phyloP scores from a whole-genome alignment of 768 basidiomycete genomes.

The Hericium erinaceus region DNA sequence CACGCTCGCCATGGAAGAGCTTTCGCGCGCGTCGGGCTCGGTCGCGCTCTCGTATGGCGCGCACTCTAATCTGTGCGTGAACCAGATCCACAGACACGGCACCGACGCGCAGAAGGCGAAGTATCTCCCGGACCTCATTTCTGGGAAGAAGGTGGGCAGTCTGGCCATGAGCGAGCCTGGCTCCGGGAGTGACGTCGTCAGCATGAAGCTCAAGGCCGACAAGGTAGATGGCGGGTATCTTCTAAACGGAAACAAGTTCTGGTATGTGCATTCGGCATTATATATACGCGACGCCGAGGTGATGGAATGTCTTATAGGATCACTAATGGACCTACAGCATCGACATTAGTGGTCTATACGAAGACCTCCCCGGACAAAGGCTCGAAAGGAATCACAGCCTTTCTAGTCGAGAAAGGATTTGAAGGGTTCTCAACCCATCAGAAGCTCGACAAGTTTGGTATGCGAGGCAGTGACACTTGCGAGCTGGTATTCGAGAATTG shows the following conservation, averaged over 20 bases:
- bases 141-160: constrained; percentile 78
- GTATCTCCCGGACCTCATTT: constrained; percentile 74
- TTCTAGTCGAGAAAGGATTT: constrained; percentile 79
- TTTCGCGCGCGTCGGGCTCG: constrained; percentile 85
- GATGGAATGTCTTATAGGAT: constrained; percentile 46
- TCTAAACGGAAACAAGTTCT: constrained; percentile 89
- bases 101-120: constrained; percentile 75
- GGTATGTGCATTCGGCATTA: constrained; percentile 38
- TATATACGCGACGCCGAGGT: background rate
- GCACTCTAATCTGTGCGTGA: constrained; percentile 79
- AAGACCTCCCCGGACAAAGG: constrained; percentile 72
- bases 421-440: constrained; percentile 82
- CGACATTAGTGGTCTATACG: constrained; percentile 88
- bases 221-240: constrained; percentile 68
- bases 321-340: constrained; percentile 88
- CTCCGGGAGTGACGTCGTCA: constrained; percentile 91
- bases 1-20: constrained; percentile 89
- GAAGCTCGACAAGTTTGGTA: constrained; percentile 92
- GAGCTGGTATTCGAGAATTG: constrained; percentile 90
- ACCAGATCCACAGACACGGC: constrained; percentile 71
- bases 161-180: constrained; percentile 94
- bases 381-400: constrained; percentile 87
- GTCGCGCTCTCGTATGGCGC: constrained; percentile 90
- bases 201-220: constrained; percentile 80
- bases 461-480: constrained; percentile 93